Evolutionary conservation across 164 flowering plant species (phyloP).

Genomic region (Aristolochia fimbriata): DNA sequence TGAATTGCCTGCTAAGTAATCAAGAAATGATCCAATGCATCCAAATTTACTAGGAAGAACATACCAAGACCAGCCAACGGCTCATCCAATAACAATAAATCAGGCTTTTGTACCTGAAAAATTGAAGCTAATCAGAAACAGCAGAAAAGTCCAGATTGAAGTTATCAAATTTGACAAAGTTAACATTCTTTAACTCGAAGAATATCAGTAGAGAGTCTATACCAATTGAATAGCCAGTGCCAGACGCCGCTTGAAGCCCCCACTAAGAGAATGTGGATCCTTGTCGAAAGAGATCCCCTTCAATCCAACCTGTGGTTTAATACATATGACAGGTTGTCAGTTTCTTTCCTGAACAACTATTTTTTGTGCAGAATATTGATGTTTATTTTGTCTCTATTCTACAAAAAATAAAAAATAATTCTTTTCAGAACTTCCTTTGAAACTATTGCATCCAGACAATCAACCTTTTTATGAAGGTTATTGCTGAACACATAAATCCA

Average conservation of each 20-base stretch:
- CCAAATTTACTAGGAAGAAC: neutral
- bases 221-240: slow-evolving; percentile 95
- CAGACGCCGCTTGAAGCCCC: slow-evolving; percentile 98
- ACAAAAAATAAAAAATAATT: no score
- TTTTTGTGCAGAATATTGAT: no score
- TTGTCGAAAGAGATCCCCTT: slow-evolving; percentile 65
- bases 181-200: no score
- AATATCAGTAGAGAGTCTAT: slow-evolving; percentile 9
- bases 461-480: no score
- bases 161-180: no score
- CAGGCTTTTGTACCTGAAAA: slow-evolving; percentile 79
- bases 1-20: no score
- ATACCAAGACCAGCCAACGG: slow-evolving; percentile 99
- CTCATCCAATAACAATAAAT: slow-evolving; percentile 84
- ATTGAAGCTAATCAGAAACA: neutral
- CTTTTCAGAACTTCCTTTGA: no score
- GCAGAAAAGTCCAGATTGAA: no score
- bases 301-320: slow-evolving; percentile 64
- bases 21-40: no score
- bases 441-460: no score
- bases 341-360: neutral
- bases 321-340: neutral
- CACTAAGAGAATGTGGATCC: slow-evolving; percentile 93
- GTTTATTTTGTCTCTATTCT: no score
- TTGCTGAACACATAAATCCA: no score